Evolutionary conservation across 2,329 filamentous ascomycete genomes (phyloP), one percentile per base, ranked within the genome.

Genomic region (Penicillium sp.): DNA sequence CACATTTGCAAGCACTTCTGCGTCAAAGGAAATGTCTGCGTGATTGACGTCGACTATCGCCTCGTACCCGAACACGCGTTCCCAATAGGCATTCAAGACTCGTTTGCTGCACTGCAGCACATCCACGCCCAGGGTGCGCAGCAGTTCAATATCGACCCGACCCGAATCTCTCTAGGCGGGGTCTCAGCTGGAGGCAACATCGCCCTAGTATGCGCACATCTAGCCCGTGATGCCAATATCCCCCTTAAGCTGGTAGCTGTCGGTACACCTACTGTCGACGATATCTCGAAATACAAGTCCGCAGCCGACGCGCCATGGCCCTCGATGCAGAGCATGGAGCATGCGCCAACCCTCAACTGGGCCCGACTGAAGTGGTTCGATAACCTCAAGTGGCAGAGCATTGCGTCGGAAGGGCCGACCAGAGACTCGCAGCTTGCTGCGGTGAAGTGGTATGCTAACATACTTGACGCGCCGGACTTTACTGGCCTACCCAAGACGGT

Each of bases 21-120:
- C 60, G 63, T 66, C 26, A 64, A 69, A 40, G 71, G 70, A 21
- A 64, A 66, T 24, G 74, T 75, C 26, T 68, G 66, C 13, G 74
- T 78, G 26, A 67, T 80, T 47, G 73, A 77, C 55, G 72, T 78
- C 10, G 75, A 62, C n/a, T 80, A 79, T 56, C 71, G 76, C 4
- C 69, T 78, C 1, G 72, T 76, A 0, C 77, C 77, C 8, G 75
- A 78, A 58, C 59, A 71, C 53, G 62, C 71, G 5, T 77, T 75
- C 50, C 77, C 77, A n/a, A 69, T 69, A 13, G 67, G 66, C 28
- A 68, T 75, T 17, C 69, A 73, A n/a, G 77, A 79, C 61, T 71
- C 71, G 43, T 77, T 73, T 60, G 71, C 69, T 6, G 72, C 71
- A 2, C 57, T 78, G 31, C 62, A 69, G 49, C 69, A 73, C 57